Conservation (phyloP, 208 protist genomes). For the Trypanosoma theileri region DNA sequence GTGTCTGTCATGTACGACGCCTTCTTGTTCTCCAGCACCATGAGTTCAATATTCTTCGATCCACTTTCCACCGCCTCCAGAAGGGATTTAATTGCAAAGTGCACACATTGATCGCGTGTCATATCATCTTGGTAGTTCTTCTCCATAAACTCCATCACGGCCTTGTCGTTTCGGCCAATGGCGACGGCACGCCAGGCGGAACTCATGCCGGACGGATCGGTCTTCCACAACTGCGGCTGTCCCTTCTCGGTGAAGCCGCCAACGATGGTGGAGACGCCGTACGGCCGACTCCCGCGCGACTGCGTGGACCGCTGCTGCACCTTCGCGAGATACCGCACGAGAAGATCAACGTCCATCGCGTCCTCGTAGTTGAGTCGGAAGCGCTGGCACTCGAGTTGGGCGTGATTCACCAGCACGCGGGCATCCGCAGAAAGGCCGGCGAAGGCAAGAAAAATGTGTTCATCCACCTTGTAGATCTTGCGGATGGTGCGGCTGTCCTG, state of each 20-base stretch:
- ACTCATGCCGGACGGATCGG: slow-evolving; percentile 85
- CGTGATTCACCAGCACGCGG: slow-evolving; percentile 98
- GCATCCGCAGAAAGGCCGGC: slow-evolving; percentile 99
- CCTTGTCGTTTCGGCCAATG: slow-evolving; percentile 96
- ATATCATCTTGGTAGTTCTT: slow-evolving; percentile 96
- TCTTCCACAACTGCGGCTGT: slow-evolving; percentile 91
- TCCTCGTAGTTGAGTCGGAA: slow-evolving; percentile 99
- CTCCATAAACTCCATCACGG: slow-evolving; percentile 99
- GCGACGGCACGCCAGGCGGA: slow-evolving; percentile 79
- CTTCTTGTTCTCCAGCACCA: slow-evolving; percentile 75
- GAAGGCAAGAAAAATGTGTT: slow-evolving; percentile 98
- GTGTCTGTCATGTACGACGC: slow-evolving; percentile 71
- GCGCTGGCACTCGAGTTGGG: slow-evolving; percentile 98
- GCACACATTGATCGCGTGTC: slow-evolving; percentile 91
- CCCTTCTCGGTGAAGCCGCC: slow-evolving; percentile 98
- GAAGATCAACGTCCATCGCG: slow-evolving; percentile 96
- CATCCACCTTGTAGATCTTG: slow-evolving; percentile 99
- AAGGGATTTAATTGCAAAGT: slow-evolving; percentile 98
- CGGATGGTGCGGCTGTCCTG: slow-evolving; percentile 99
- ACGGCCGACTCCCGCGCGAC: slow-evolving; percentile 98
- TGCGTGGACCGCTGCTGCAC: slow-evolving; percentile 99
- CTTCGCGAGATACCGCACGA: slow-evolving; percentile 97
- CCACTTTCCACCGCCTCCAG: slow-evolving; percentile 96
- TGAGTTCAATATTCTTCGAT: slow-evolving; percentile 89
- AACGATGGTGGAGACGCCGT: slow-evolving; percentile 99